Base-by-base conservation (phyloP, 495 filamentous ascomycete genomes). In the Trichoderma reesei region DNA sequence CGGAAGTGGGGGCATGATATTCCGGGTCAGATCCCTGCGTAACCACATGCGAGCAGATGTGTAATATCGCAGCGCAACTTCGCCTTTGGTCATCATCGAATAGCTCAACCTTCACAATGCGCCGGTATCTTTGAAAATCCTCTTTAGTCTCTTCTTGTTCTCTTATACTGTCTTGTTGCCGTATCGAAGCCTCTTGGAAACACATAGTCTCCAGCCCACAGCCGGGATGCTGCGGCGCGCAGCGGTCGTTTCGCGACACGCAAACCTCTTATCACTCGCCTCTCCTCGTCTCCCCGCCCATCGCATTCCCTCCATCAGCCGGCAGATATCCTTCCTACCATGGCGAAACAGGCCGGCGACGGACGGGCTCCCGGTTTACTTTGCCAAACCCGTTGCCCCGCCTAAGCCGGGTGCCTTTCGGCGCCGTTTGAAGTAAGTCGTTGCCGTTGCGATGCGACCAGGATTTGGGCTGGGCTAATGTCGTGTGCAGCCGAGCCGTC, bases 401-500 rank as follows among this genome's bases (percentile, higher is more conserved):
- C 51, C 51, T 3, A 56, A 56, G 26, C 51, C 51, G 14, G 51
- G 51, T 56, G 31, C 51, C 14, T 56, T 56, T 26, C 39, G 51
- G 26, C 20, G 51, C 20, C 51, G 26, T 4, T 34, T 56, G 14
- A 7, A n/a, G 51, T 42, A 56, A 41, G 16, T 3, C 20, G 62
- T 36, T 41, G 59, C 62, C 62, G 37, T 34, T 14, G 44, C 44
- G n/a, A 7, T 8, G 16, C 20, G 16, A n/a, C 16, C n/a, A 18
- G 7, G n/a, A 48, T 48, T 20, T 26, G 1, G 3, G 26, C 34
- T 5, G 18, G 16, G 41, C 63, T 65, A 36, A 71, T 46, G 11
- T 18, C 36, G 5, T 18, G 6, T n/a, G 31, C 41, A 72, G 72
- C 26, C 67, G 65, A 36, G 60, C 72, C 6, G 26, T 76, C 14